Evolutionary conservation across 2,329 filamentous ascomycete genomes (phyloP), one percentile per base, ranked within the genome.

Genomic region (Colletotrichum lindemuthianum): DNA sequence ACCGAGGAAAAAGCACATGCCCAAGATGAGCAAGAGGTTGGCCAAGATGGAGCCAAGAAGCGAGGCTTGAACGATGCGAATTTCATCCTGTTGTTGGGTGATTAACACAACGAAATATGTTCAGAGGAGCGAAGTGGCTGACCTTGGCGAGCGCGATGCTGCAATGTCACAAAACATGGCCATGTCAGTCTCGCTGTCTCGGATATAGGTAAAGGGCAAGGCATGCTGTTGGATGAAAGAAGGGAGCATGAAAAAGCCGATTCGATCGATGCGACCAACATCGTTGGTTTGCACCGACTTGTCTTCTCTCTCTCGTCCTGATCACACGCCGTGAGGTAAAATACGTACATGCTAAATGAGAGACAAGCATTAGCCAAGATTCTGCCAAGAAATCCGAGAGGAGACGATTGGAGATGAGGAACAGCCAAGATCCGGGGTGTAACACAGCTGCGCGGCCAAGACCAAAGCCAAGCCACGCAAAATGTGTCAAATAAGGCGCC

Each of bases 21-120:
- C 94, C 70, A 97, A 80, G 73, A 97, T 97, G 66, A 97, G 85
- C 32, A 97, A 83, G 60, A 97, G 79, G 73, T 97, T 97, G 68
- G 93, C 91, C 69, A 97, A 81, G 71, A 97, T 97, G 2, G 93
- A 97, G 45, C 94, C 94, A 36, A 97, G 84, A 54, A 97, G 81
- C 0, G 94, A 96, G 12, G 94, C 93, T 78, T 97, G 94, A 32
- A 97, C 94, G 70, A 97, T 95, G 65, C 92, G 89, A 66, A 97
- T 96, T 81, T 97, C 88, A 77, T 92, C 83, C 84, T 88, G 65
- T 50, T 3, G 11, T 32, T 40, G 64, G n/a, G 65, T 63, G 13
- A 60, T 10, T 11, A 16, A 11, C 3, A 11, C 33, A 9, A 7
- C 10, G 8, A 45, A 49, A 32, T 10, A 54, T 47, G 24, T 11